These are phyloP conservation scores for Phylloporus sp. DNA, from an alignment of 768 basidiomycete genomes.

Conservation along the genomic window DNA sequence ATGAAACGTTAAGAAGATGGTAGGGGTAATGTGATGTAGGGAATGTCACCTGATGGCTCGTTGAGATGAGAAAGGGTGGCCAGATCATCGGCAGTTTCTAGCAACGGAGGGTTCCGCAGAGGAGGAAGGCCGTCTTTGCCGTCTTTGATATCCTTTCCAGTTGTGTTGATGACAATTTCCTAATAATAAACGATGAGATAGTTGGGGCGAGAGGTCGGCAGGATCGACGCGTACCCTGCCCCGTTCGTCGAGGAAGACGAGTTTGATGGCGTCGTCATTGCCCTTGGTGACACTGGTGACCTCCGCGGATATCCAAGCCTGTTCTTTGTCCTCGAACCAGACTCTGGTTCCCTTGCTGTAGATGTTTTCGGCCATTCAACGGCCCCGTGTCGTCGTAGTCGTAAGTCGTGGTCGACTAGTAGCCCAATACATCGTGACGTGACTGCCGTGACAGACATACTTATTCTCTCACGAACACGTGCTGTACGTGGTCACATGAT, in stretches of 20 bases:
- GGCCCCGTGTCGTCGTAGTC: conserved; percentile 24
- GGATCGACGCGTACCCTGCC: conserved; percentile 63
- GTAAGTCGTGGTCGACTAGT: conserved; percentile 14
- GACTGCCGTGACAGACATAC: conserved; percentile 17
- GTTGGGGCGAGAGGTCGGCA: conserved; percentile 1
- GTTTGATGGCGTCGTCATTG: conserved; percentile 71
- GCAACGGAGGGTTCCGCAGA: conserved; percentile 90
- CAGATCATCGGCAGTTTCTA: conserved; percentile 97
- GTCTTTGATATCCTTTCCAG: conserved; percentile 74
- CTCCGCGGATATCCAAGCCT: conserved; percentile 91
- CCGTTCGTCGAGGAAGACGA: conserved; percentile 85
- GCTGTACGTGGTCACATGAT: neutral
- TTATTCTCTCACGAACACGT: conserved; percentile 18
- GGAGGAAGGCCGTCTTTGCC: conserved; percentile 82
- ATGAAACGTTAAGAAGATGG: conserved; percentile 1
- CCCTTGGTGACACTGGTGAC: conserved; percentile 63
- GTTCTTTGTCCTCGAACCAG: conserved; percentile 93
- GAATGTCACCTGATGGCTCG: conserved; percentile 82
- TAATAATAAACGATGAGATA: conserved; percentile 26
- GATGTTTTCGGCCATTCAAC: conserved; percentile 90
- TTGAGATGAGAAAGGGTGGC: conserved; percentile 97
- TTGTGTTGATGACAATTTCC: conserved; percentile 80
- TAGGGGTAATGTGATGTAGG: neutral
- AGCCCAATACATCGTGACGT: conserved; percentile 16
- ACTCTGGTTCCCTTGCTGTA: conserved; percentile 88